Base-by-base conservation (phyloP, 345 rosid species). In the Geranium rotundifolium region DNA sequence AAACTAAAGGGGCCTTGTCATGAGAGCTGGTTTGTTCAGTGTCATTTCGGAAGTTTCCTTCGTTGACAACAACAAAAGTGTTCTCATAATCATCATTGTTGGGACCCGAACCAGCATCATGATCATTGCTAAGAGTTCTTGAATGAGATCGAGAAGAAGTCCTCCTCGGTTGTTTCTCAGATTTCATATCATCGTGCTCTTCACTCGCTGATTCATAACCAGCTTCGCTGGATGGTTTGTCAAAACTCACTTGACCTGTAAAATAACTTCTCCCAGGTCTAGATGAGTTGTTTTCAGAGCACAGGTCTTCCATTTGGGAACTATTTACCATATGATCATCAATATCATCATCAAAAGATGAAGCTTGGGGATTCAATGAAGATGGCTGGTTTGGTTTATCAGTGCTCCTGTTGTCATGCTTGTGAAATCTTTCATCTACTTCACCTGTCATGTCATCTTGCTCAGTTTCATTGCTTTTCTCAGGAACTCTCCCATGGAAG, bases 261-360 rank as follows among this genome's bases (percentile, higher is more conserved):
- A 56, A 57, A 57, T 70, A 68, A 15, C 58, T 62, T 54, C 34
- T 73, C 59, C 58, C 74, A 54, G 60, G 54, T 64, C 69, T 83
- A 65, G 65, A 75, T 61, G 82, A 78, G 72, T 68, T 64, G 29
- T 75, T 77, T 67, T 49, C 77, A 72, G 81, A 77, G 79, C 77
- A 76, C 66, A 71, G 70, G 73, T 76, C 80, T 49, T 64, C 52
- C 46, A 29, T 60, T 63, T 63, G 74, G 59, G 34, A 56, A 41
- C 70, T 62, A 71, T 63, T 55, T 30, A 63, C 59, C 14, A 54
- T 37, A 27, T 67, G 50, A 20, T n/a, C 7, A 34, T 34, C 27
- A 23, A 23, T 23, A 23, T 23, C 23, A 15, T 61, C 77, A 65
- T 31, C 66, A 60, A 62, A 62, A 61, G 71, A 62, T 68, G 73